Conservation (phyloP, 192 early-diverging fungal species). For the Haplosporangium gracile region DNA sequence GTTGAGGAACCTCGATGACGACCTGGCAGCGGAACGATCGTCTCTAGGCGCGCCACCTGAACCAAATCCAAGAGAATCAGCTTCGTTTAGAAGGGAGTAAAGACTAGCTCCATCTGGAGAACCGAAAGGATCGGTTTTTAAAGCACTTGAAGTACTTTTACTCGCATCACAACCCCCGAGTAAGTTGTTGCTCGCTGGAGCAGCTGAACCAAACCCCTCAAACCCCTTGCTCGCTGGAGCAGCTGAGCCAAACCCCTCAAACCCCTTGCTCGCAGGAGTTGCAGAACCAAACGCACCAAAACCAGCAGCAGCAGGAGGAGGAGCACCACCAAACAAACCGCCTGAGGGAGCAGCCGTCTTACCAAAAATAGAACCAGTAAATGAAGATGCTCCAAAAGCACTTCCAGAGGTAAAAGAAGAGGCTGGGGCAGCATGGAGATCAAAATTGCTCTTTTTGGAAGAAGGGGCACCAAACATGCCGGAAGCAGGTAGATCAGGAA, state of each 20-base stretch:
- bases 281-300: background rate
- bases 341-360: background rate
- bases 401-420: background rate
- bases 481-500: background rate
- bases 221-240: background rate
- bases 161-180: background rate
- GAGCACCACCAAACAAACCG: background rate
- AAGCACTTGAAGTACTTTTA: background rate
- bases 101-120: background rate
- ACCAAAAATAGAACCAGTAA: background rate
- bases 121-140: background rate
- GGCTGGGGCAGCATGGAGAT: background rate
- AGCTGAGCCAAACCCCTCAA: background rate
- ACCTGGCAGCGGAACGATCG: background rate
- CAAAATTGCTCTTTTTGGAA: background rate
- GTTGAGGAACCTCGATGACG: background rate
- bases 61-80: background rate
- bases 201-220: background rate
- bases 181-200: background rate
- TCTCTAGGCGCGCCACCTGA: background rate
- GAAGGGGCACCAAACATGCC: background rate
- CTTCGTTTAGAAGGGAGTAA: background rate
- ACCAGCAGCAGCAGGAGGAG: background rate
- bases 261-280: background rate
- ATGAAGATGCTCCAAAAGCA: constrained; percentile 3